phyloP scores from a whole-genome alignment of 805 yeast species.

The Saccharomycopsis fibuligera region DNA sequence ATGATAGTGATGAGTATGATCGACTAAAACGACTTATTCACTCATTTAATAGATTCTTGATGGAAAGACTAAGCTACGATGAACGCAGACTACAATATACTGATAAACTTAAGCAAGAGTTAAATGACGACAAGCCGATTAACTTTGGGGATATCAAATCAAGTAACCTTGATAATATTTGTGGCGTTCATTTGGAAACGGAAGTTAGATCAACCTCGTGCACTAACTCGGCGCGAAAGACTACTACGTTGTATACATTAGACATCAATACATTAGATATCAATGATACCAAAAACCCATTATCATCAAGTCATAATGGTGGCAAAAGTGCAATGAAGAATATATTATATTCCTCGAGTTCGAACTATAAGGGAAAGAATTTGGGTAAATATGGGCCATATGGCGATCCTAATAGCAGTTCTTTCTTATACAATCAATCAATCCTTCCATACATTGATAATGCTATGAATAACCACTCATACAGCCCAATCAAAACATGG shows the following conservation, averaged over 20 bases:
- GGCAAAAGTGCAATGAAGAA: not conserved
- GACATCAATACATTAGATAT: constrained; percentile 36
- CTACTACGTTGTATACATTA: constrained; percentile 34
- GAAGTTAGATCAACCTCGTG: constrained; percentile 37
- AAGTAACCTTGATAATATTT: constrained; percentile 27
- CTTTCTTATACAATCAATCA: constrained; percentile 22
- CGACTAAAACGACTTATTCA: constrained; percentile 39
- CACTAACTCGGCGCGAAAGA: constrained; percentile 31
- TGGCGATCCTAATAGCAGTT: constrained; percentile 5
- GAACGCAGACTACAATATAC: constrained; percentile 28
- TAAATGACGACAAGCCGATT: not conserved
- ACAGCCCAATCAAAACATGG: constrained; percentile 41
- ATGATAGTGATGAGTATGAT: constrained; percentile 32
- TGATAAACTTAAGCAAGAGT: not conserved
- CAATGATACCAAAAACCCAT: not conserved
- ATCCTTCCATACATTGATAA: constrained; percentile 56
- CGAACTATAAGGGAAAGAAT: constrained; percentile 1
- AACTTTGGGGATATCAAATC: not conserved
- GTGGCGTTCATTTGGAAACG: constrained; percentile 40
- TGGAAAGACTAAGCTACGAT: constrained; percentile 47
- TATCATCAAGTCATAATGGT: not conserved
- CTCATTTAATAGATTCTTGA: constrained; percentile 51
- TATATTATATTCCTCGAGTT: not conserved
- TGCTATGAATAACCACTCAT: constrained; percentile 41
- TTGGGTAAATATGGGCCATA: not conserved